Conservation (phyloP, 2,329 filamentous ascomycete genomes). For the Talaromyces verruculosus region DNA sequence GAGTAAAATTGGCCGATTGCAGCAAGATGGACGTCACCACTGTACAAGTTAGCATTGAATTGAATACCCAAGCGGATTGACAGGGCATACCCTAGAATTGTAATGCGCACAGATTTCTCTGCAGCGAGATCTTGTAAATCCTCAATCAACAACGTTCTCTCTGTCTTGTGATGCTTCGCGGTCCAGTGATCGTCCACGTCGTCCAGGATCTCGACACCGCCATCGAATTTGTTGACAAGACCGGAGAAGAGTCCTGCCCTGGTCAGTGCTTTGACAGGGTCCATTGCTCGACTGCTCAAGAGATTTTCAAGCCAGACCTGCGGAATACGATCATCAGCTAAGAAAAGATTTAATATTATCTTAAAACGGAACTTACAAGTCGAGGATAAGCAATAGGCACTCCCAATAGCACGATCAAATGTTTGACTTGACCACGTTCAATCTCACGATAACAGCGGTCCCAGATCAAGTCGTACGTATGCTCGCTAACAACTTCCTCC, state of each 20-base stretch:
- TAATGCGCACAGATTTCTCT: constrained; percentile 87
- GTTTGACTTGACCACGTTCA: constrained; percentile 78
- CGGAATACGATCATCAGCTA: constrained; percentile 37
- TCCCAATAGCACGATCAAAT: constrained; percentile 82
- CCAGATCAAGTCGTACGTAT: constrained; percentile 83
- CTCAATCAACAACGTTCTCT: constrained; percentile 81
- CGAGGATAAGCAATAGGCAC: constrained; percentile 81
- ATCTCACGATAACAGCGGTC: constrained; percentile 82
- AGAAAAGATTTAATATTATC: no score
- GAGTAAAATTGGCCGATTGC: constrained; percentile 95
- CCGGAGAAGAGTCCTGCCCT: constrained; percentile 75
- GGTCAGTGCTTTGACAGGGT: constrained; percentile 84
- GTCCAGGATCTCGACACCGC: constrained; percentile 85
- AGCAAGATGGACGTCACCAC: constrained; percentile 90
- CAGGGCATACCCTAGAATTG: constrained; percentile 67
- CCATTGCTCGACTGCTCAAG: constrained; percentile 80
- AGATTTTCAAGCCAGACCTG: constrained; percentile 66
- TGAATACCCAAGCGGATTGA: not conserved
- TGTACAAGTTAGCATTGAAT: constrained; percentile 32
- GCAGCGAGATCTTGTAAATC: constrained; percentile 91
- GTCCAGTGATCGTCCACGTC: constrained; percentile 98
- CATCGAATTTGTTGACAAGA: constrained; percentile 85
- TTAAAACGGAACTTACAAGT: constrained; percentile 55
- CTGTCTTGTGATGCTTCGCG: constrained; percentile 87
- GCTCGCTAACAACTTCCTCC: constrained; percentile 74